phyloP scores from a whole-genome alignment of 805 yeast species.

The Ogataea salicorniae region DNA sequence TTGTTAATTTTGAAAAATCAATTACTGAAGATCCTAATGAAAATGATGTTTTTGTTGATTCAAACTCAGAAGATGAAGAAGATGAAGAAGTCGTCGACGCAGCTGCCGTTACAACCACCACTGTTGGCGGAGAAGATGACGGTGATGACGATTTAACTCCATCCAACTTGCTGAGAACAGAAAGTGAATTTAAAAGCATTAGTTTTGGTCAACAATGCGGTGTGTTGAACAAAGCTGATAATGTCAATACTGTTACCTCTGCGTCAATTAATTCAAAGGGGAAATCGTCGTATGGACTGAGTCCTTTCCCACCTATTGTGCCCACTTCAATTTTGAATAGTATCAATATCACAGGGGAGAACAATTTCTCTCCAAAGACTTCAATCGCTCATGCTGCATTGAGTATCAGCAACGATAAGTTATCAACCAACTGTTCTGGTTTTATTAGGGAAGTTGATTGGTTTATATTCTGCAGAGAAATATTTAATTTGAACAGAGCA shows the following conservation, averaged over 20 bases:
- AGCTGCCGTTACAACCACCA: too few species aligned
- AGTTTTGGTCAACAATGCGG: constrained; percentile 4
- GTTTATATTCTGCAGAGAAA: constrained; percentile 81
- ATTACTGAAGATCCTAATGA: constrained; percentile 10
- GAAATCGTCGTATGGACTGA: too few species aligned
- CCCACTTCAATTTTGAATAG: background rate
- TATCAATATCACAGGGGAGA: background rate
- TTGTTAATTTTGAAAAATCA: constrained; percentile 13
- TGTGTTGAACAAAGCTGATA: background rate
- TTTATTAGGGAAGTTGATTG: constrained; percentile 72
- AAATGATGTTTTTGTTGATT: constrained; percentile 16
- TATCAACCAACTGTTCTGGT: constrained; percentile 27
- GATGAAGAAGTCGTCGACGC: too few species aligned
- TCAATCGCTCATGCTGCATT: constrained; percentile 6
- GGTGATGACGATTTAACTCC: too few species aligned
- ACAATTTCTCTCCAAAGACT: constrained; percentile 5
- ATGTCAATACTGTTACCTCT: background rate
- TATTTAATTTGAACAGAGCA: constrained; percentile 68
- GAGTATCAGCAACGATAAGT: constrained; percentile 21
- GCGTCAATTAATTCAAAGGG: too few species aligned
- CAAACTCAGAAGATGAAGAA: constrained; percentile 14
- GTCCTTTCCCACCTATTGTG: background rate
- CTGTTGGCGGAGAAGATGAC: too few species aligned
- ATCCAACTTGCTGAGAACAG: background rate
- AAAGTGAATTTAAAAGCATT: constrained; percentile 8